Evolutionary conservation across 768 basidiomycete genomes (phyloP).

Genomic region (Mycena sanguinolenta): DNA sequence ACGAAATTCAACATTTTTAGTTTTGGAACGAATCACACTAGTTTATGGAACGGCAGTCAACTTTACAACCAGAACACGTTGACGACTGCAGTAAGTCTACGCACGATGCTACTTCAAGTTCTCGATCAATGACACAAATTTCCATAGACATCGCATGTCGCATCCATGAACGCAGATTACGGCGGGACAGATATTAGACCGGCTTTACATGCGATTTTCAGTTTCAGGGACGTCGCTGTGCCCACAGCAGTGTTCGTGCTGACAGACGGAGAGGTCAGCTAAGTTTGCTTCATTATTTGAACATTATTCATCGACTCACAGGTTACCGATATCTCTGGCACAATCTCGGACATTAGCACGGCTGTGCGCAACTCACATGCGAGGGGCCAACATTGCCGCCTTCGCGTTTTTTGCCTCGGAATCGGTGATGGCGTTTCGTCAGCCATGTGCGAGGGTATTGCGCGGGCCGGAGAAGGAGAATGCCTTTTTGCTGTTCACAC

Average conservation of each 20-base stretch:
- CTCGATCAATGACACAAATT: slow-evolving; percentile 10
- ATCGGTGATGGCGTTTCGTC: slow-evolving; percentile 66
- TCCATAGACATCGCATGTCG: slow-evolving; percentile 55
- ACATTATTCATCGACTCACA: slow-evolving; percentile 22
- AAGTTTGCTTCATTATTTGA: neutral
- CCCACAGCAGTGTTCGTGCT: slow-evolving; percentile 68
- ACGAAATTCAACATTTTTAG: slow-evolving; percentile 71
- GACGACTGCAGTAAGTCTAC: slow-evolving; percentile 52
- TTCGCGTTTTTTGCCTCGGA: slow-evolving; percentile 71
- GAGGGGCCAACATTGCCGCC: slow-evolving; percentile 46
- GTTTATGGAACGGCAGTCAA: slow-evolving; percentile 53
- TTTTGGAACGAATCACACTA: slow-evolving; percentile 53
- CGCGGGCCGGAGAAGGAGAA: slow-evolving; percentile 65
- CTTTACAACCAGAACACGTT: slow-evolving; percentile 50
- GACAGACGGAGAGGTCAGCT: slow-evolving; percentile 67
- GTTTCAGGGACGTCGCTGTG: slow-evolving; percentile 45
- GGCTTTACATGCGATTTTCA: slow-evolving; percentile 58
- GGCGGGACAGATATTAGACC: slow-evolving; percentile 66
- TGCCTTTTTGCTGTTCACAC: slow-evolving; percentile 59
- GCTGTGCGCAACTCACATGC: slow-evolving; percentile 45
- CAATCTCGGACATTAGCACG: slow-evolving; percentile 41
- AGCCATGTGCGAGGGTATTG: slow-evolving; percentile 67
- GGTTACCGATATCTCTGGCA: slow-evolving; percentile 39
- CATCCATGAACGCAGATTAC: slow-evolving; percentile 54
- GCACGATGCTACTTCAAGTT: too few species aligned